Conservation (phyloP, 2,329 filamentous ascomycete genomes). For the Colletotrichum horii region DNA sequence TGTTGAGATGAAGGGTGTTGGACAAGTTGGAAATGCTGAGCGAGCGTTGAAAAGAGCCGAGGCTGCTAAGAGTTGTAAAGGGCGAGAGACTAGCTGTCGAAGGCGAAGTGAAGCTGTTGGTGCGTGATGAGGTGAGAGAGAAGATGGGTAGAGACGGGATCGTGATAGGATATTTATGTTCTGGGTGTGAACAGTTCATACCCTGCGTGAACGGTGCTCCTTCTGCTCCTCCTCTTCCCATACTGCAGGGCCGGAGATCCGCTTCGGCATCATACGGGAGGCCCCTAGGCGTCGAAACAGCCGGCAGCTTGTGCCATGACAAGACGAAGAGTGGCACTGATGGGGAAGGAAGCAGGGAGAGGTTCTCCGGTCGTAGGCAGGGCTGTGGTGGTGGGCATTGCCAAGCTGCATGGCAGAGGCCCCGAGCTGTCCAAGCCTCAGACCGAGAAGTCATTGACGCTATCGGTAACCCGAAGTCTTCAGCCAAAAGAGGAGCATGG, state of each 20-base stretch:
- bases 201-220: neutral
- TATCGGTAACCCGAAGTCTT: neutral
- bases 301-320: conserved; percentile 9
- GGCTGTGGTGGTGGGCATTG: conserved; percentile 16
- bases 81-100: conserved; percentile 22
- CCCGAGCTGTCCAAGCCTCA: conserved; percentile 22
- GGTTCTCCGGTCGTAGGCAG: neutral
- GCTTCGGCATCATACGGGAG: neutral
- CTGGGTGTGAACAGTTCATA: neutral
- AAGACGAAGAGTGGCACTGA: conserved; percentile 1
- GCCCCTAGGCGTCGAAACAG: conserved; percentile 10
- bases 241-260: conserved; percentile 10
- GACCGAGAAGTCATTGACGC: conserved; percentile 9
- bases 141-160: neutral
- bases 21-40: neutral
- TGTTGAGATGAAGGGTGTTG: neutral
- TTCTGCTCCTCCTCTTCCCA: neutral
- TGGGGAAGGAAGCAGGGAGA: neutral
- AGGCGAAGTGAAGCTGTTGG: conserved; percentile 18
- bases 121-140: conserved; percentile 3
- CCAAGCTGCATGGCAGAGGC: conserved; percentile 17
- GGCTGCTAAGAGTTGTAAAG: conserved; percentile 4
- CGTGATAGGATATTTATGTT: conserved; percentile 22
- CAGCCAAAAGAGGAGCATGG: neutral
- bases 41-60: conserved; percentile 12